Evolutionary conservation across 1,284 basidiomycete genomes (phyloP), one percentile per base, ranked within the genome.

Genomic region (Apiotrichum akiyoshidainum): DNA sequence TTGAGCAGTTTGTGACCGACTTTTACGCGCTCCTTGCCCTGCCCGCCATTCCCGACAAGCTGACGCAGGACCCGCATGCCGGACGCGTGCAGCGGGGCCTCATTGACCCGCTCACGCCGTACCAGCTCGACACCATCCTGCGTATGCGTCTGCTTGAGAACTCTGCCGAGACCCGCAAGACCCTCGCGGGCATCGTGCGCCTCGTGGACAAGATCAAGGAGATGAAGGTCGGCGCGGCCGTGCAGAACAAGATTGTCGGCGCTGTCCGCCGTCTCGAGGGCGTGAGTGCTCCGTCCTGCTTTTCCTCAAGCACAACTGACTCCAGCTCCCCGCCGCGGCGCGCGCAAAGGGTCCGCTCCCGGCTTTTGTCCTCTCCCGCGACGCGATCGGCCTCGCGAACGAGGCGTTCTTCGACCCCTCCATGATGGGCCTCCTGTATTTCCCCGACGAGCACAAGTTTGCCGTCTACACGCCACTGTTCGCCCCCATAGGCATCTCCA

Each of bases 401-500:
- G 83, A 87, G 44, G 96, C 96, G 0, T 99, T 98, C 81, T 99
- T 96, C 80, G 91, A 93, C 74, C 96, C 94, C 0, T 88, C 87
- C 39, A 98, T 99, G 94, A 80, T 99, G 66, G 93, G 90, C 8
- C 78, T 97, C 69, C 82, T 99, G 26, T 99, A 99, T 76, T 99
- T 99, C 78, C 93, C 93, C 26, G 87, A 90, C 31, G 92, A 96
- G 72, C 93, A 96, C 80, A 95, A 90, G 73, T 92, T 92, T 73
- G 92, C 92, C 1, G 90, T 97, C 5, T 96, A 96, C 74, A 88
- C 90, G 0, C 93, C 93, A 0, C 78, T 97, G 21, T 95, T 97
- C 71, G 92, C 90, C 4, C 92, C 90, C 53, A 83, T 92, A 31
- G 81, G 89, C 5, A 87, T 95, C 21, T 92, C 92, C 6, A 78